Evolutionary conservation across 768 basidiomycete species (phyloP).

Genomic region (Termitomyces sp.): DNA sequence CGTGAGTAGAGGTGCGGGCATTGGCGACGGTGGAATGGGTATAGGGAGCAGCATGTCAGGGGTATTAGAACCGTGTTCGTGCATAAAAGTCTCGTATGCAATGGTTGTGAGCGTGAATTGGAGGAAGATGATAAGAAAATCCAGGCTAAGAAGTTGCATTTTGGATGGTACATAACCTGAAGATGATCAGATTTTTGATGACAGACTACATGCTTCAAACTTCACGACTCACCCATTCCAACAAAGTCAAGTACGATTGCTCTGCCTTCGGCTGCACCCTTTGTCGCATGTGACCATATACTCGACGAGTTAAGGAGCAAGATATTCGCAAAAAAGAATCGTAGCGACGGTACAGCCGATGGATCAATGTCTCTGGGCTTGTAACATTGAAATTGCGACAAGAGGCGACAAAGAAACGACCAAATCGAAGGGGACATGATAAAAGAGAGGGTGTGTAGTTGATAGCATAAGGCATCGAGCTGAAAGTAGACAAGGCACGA

Average conservation of each 20-base stretch:
- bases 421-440: constrained; percentile 66
- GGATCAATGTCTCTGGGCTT: constrained; percentile 64
- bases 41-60: constrained; percentile 32
- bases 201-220: background rate
- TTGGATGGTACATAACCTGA: constrained; percentile 59
- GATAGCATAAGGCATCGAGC: constrained; percentile 69
- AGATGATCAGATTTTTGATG: background rate
- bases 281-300: constrained; percentile 55
- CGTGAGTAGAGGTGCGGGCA: constrained; percentile 18
- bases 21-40: constrained; percentile 21
- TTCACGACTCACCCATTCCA: constrained; percentile 54
- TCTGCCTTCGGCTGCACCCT: constrained; percentile 50
- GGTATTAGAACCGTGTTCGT: constrained; percentile 29
- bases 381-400: constrained; percentile 60
- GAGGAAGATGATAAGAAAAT: constrained; percentile 61
- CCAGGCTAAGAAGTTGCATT: constrained; percentile 58
- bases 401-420: constrained; percentile 45
- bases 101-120: constrained; percentile 63
- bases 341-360: constrained; percentile 45
- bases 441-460: constrained; percentile 72
- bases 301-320: constrained; percentile 51
- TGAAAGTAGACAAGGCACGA: constrained; percentile 20
- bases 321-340: constrained; percentile 59
- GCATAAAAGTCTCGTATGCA: constrained; percentile 55
- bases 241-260: constrained; percentile 73